These are phyloP conservation scores for Fusarium succisae DNA, from an alignment of 2,329 filamentous ascomycete species.

Conservation along the genomic window DNA sequence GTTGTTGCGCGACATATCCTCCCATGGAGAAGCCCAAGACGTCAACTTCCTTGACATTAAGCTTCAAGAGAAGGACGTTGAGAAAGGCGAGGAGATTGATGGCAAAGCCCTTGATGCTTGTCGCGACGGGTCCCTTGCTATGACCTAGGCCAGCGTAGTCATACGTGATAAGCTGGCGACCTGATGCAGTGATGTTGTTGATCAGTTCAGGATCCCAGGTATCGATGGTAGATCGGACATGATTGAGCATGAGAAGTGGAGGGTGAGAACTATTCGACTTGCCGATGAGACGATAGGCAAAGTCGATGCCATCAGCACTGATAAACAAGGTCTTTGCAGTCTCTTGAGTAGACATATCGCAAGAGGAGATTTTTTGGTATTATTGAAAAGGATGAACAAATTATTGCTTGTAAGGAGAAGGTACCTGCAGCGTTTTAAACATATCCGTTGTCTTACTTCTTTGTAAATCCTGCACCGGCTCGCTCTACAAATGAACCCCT, in stretches of 20 bases:
- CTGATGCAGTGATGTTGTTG: neutral
- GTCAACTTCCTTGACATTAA: neutral
- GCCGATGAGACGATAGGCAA: neutral
- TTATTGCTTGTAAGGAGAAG: too few relatives aligned
- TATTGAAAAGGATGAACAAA: too few relatives aligned
- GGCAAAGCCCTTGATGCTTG: neutral
- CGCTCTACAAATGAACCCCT: too few relatives aligned
- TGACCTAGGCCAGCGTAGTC: neutral
- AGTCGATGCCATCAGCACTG: neutral
- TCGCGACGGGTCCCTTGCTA: neutral
- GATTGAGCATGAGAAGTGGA: neutral
- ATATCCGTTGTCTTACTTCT: too few relatives aligned
- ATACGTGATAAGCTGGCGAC: neutral
- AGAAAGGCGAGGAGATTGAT: neutral
- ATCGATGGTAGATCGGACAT: neutral
- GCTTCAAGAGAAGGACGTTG: neutral
- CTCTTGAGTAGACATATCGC: neutral
- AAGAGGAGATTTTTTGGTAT: too few relatives aligned
- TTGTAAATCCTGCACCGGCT: too few relatives aligned
- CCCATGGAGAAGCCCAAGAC: neutral
- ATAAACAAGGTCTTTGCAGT: neutral
- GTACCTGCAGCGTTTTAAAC: too few relatives aligned
- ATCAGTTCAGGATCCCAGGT: neutral
- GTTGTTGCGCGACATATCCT: neutral
- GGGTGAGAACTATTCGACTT: neutral